phyloP scores from a whole-genome alignment of 306 rosid genomes.

The Begonia fuchsioides region DNA sequence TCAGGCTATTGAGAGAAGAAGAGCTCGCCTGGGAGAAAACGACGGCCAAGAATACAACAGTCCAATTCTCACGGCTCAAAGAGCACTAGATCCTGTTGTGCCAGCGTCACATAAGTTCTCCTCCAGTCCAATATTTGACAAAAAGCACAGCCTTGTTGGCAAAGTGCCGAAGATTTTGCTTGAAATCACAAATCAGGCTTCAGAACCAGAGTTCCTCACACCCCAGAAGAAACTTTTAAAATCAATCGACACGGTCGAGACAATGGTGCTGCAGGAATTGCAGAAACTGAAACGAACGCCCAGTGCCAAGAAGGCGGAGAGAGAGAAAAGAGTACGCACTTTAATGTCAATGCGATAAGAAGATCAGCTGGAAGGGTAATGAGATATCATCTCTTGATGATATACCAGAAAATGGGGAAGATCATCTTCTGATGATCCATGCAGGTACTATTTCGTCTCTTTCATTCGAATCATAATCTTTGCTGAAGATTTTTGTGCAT shows the following conservation, averaged over 20 bases:
- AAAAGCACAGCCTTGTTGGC: slow-evolving; percentile 19
- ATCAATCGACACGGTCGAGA: slow-evolving; percentile 54
- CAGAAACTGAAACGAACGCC: slow-evolving; percentile 57
- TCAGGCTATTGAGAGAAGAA: slow-evolving; percentile 74
- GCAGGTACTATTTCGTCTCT: too few species aligned
- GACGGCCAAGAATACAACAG: too few species aligned
- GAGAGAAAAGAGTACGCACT: slow-evolving; percentile 44
- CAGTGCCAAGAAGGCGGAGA: slow-evolving; percentile 54
- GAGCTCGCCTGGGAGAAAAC: slow-evolving; percentile 33
- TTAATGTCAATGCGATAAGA: slow-evolving; percentile 81
- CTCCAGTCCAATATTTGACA: too few species aligned
- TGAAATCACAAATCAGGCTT: slow-evolving; percentile 20
- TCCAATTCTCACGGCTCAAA: too few species aligned
- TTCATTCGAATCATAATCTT: too few species aligned
- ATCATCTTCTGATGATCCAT: not conserved
- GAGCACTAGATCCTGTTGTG: slow-evolving; percentile 4
- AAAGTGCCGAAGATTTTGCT: slow-evolving; percentile 29
- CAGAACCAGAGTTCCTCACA: slow-evolving; percentile 33
- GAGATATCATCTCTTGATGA: too few species aligned
- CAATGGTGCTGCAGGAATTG: slow-evolving; percentile 48
- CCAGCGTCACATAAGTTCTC: slow-evolving; percentile 10
- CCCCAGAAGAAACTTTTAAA: slow-evolving; percentile 72
- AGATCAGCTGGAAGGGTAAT: not conserved
- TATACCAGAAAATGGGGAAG: not conserved
- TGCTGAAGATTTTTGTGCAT: too few species aligned